A percentile compares a stretch with the other conserved stretches of the same genome.
These are phyloP conservation scores for Mycosphaerella sp. DNA, from an alignment of 2,329 filamentous ascomycete genomes.

Conservation along the genomic window DNA sequence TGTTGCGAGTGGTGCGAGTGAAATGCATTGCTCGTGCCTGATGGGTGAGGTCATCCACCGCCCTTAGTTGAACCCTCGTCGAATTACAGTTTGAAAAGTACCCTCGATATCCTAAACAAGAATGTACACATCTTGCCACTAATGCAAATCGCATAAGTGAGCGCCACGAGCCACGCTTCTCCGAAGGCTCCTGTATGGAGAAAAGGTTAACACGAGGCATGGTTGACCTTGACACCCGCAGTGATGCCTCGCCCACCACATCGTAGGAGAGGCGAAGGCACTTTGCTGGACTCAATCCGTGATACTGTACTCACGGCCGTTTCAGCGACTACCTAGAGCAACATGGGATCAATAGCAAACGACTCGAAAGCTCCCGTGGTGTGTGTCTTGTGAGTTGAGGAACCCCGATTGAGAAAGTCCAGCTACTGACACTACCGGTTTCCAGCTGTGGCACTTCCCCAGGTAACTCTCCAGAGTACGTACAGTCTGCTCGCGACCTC, in stretches of 20 bases:
- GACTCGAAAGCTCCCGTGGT: slow-evolving; percentile 54
- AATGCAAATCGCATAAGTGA: background rate
- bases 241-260: background rate
- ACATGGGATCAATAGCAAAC: slow-evolving; percentile 4
- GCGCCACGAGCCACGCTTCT: too few species aligned
- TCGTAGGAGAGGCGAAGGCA: background rate
- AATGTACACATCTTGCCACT: background rate
- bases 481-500: slow-evolving; percentile 70
- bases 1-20: background rate
- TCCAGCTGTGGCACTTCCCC: slow-evolving; percentile 69
- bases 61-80: background rate
- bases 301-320: background rate
- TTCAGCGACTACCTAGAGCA: background rate
- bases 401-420: background rate
- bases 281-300: background rate
- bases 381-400: slow-evolving; percentile 67
- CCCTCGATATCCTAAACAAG: background rate
- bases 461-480: slow-evolving; percentile 67
- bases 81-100: background rate
- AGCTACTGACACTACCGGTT: background rate
- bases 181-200: background rate
- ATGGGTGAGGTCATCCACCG: background rate
- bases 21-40: background rate
- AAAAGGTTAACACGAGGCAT: background rate
- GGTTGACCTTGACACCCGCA: background rate